Evolutionary conservation across 2,329 filamentous ascomycete genomes (phyloP).

Genomic region (Verticillium zaregamsianum): DNA sequence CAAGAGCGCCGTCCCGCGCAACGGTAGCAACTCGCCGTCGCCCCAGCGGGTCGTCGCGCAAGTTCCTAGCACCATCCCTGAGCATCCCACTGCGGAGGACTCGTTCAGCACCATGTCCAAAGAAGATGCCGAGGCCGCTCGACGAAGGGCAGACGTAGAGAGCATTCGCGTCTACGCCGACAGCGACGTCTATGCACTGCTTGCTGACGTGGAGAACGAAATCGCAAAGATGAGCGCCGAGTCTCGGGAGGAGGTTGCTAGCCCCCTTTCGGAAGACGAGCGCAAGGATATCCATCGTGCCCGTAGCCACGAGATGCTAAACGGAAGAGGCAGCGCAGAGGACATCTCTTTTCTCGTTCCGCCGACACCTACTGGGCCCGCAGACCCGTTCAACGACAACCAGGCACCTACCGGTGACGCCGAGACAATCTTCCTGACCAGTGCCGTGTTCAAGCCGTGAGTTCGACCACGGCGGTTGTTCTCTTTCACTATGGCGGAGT

Average conservation of each 20-base stretch:
- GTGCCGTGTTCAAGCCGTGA: conserved; percentile 15
- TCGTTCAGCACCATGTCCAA: conserved; percentile 17
- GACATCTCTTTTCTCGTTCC: conserved; percentile 23
- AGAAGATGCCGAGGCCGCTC: conserved; percentile 19
- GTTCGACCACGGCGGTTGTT: background rate
- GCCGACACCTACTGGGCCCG: conserved; percentile 15
- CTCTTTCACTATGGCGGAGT: no score
- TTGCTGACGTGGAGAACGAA: conserved; percentile 63
- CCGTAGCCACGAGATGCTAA: conserved; percentile 47
- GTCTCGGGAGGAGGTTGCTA: conserved; percentile 27
- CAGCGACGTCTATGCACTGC: conserved; percentile 60
- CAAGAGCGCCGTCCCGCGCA: conserved; percentile 33
- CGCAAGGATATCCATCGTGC: conserved; percentile 40
- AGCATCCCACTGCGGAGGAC: conserved; percentile 42
- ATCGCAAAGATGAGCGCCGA: conserved; percentile 40
- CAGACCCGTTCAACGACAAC: conserved; percentile 13
- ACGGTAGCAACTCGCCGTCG: conserved; percentile 36
- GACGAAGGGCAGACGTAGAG: conserved; percentile 45
- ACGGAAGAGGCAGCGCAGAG: conserved; percentile 16
- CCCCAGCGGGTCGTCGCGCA: conserved; percentile 49
- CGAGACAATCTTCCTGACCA: conserved; percentile 14
- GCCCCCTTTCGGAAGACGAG: conserved; percentile 26
- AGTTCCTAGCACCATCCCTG: conserved; percentile 52
- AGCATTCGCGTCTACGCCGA: conserved; percentile 67
- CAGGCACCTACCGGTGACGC: conserved; percentile 2